phyloP scores from a whole-genome alignment of 1,284 basidiomycete genomes.

The Sanguinoderma infundibulare region DNA sequence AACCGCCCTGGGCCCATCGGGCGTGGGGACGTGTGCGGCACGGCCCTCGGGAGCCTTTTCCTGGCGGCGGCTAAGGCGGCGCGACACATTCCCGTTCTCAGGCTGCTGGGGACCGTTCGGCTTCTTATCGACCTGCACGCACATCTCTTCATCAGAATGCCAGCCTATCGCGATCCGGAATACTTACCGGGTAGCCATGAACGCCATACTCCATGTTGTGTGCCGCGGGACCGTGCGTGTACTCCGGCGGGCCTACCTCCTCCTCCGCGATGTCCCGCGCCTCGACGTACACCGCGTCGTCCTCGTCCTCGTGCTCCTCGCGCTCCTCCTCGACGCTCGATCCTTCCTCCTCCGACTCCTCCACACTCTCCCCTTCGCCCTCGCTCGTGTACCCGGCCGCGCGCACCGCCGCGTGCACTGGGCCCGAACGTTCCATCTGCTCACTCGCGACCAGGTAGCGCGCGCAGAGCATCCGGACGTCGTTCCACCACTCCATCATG shows the following conservation, averaged over 20 bases:
- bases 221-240: conserved; percentile 53
- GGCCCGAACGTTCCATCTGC: conserved; percentile 91
- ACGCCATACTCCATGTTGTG: conserved; percentile 22
- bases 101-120: conserved; percentile 21
- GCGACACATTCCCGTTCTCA: conserved; percentile 40
- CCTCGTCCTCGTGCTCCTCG: conserved; percentile 69
- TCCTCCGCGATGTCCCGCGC: conserved; percentile 42
- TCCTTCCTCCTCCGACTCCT: conserved; percentile 69
- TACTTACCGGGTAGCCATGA: conserved; percentile 69
- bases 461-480: conserved; percentile 94
- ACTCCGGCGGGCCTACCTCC: conserved; percentile 54
- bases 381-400: conserved; percentile 86
- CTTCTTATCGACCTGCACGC: conserved; percentile 37
- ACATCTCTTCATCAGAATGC: neutral
- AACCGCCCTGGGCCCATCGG: neutral
- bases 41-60: conserved; percentile 74
- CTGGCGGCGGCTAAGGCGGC: conserved; percentile 58
- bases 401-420: conserved; percentile 92
- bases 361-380: conserved; percentile 73
- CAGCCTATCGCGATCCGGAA: no score
- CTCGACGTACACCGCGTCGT: conserved; percentile 49
- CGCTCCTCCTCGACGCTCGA: conserved; percentile 80
- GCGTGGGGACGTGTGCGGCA: conserved; percentile 36
- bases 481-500: conserved; percentile 99
- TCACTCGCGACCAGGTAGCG: conserved; percentile 96